Evolutionary conservation across 2,329 filamentous ascomycete genomes (phyloP).

Genomic region (Rhinocladiella mackenziei): DNA sequence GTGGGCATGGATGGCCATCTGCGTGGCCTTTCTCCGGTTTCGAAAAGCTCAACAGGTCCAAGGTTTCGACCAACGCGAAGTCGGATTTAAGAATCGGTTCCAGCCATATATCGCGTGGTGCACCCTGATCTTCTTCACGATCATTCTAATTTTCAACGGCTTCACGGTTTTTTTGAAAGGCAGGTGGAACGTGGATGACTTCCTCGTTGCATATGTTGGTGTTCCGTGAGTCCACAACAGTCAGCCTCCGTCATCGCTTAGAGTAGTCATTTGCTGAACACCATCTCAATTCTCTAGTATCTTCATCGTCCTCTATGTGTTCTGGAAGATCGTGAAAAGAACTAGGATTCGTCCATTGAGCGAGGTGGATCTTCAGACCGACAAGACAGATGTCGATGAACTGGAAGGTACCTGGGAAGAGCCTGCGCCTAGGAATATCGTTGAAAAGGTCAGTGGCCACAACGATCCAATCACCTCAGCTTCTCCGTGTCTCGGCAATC

Average conservation of each 20-base stretch:
- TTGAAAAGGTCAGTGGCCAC: slow-evolving; percentile 32
- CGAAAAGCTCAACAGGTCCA: slow-evolving; percentile 64
- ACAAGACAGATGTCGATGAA: slow-evolving; percentile 32
- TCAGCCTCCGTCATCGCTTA: not conserved
- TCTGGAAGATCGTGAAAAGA: slow-evolving; percentile 31
- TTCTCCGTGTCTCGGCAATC: not conserved
- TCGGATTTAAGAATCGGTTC: slow-evolving; percentile 55
- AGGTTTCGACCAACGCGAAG: slow-evolving; percentile 56
- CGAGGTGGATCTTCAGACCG: slow-evolving; percentile 30
- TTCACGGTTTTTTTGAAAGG: slow-evolving; percentile 35
- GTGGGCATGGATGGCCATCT: slow-evolving; percentile 65
- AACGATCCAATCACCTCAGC: not conserved
- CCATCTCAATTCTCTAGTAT: not conserved
- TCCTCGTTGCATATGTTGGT: slow-evolving; percentile 6
- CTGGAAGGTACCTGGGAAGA: slow-evolving; percentile 41
- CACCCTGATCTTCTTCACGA: slow-evolving; percentile 49
- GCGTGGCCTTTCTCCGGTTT: slow-evolving; percentile 66
- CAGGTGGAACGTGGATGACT: slow-evolving; percentile 1
- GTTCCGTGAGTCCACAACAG: slow-evolving; percentile 4
- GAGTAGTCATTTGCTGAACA: not conserved
- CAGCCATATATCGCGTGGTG: slow-evolving; percentile 69
- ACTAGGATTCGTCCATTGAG: slow-evolving; percentile 21
- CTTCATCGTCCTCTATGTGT: slow-evolving; percentile 2
- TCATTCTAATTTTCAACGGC: slow-evolving; percentile 64
- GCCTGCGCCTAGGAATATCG: slow-evolving; percentile 39